These are phyloP conservation scores for Biancaea sappan DNA, from an alignment of 306 rosid genomes.

Conservation along the genomic window DNA sequence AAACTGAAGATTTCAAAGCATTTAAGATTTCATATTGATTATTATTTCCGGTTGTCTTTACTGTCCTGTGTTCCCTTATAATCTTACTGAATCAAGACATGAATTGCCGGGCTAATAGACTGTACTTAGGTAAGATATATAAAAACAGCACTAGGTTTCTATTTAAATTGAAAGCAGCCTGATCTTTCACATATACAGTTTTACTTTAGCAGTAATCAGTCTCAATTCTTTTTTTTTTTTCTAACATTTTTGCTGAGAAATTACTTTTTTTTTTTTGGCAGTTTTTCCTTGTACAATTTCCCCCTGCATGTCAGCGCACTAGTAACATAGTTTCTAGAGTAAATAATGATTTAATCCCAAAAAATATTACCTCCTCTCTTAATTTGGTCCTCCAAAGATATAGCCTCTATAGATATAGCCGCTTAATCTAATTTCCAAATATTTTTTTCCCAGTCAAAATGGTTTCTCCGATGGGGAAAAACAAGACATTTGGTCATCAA, in stretches of 20 bases:
- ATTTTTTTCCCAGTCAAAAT: background rate
- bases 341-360: background rate
- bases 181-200: background rate
- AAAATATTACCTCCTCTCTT: background rate
- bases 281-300: background rate
- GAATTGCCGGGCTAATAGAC: background rate
- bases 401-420: background rate
- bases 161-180: background rate
- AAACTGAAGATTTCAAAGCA: background rate
- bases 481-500: background rate
- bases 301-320: background rate
- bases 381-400: background rate
- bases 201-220: conserved; percentile 10
- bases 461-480: background rate
- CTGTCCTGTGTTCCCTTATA: background rate
- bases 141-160: background rate
- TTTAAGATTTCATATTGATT: background rate
- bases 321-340: background rate
- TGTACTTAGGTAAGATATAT: conserved; percentile 3
- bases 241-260: conserved; percentile 13
- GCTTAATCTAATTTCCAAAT: background rate
- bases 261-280: background rate
- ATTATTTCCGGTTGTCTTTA: background rate
- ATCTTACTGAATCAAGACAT: conserved; percentile 7
- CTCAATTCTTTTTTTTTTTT: conserved; percentile 15